A percentile compares a stretch with the other conserved stretches of the same genome.
Conservation (phyloP, 139 green algal species). For the Zygnema circumcarinatum region DNA sequence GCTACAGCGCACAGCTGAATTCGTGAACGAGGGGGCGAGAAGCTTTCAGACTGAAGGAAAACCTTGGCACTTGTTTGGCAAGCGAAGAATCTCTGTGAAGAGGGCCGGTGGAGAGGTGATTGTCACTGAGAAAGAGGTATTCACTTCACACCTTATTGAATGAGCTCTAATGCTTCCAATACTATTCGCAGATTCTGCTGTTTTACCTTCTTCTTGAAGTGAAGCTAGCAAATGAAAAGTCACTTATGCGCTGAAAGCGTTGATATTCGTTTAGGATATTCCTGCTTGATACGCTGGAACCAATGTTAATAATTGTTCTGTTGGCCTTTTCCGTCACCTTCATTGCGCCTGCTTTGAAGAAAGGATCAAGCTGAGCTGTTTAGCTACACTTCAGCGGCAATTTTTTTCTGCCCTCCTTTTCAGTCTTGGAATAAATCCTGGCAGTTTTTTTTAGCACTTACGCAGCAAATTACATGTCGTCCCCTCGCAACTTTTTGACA, state of each 20-base stretch:
- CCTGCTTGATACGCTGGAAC: neutral
- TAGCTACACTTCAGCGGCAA: neutral
- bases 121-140: neutral
- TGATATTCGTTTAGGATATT: neutral
- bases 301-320: neutral
- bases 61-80: neutral
- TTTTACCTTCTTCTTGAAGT: neutral
- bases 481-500: too few species aligned
- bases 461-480: too few species aligned
- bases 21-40: neutral
- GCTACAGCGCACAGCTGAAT: too few species aligned
- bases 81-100: neutral
- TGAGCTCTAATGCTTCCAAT: neutral
- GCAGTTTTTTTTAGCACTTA: too few species aligned
- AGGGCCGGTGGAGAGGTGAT: neutral
- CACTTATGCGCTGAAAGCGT: neutral
- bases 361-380: neutral
- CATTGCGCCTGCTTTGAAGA: neutral
- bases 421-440: too few species aligned
- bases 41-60: neutral
- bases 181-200: neutral
- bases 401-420: neutral
- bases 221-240: neutral
- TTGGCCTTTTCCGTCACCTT: neutral
- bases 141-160: neutral